Evolutionary conservation across 2,329 filamentous ascomycete genomes (phyloP).

Genomic region (Trichophyton simii): DNA sequence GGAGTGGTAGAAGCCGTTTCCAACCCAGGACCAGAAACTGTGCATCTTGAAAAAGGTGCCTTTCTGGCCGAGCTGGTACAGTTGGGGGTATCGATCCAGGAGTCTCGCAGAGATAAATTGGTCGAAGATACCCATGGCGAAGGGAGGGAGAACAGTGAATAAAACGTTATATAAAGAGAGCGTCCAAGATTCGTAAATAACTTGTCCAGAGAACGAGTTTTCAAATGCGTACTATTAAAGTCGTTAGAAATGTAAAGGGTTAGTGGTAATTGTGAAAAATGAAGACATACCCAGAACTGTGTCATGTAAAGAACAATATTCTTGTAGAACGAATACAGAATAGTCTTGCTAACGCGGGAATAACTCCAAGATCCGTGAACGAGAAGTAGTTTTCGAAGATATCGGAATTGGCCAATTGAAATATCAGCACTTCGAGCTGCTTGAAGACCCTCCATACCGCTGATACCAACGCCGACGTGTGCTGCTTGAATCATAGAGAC

Average conservation of each 20-base stretch:
- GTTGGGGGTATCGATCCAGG: constrained; percentile 87
- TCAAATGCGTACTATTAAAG: constrained; percentile 72
- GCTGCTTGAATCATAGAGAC: constrained; percentile 99
- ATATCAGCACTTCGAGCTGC: constrained; percentile 93
- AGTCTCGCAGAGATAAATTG: constrained; percentile 93
- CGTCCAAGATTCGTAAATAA: constrained; percentile 99
- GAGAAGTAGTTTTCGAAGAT: constrained; percentile 79
- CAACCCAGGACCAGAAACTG: constrained; percentile 85
- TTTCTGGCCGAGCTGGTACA: constrained; percentile 85
- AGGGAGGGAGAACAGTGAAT: constrained; percentile 85
- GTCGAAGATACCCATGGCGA: constrained; percentile 91
- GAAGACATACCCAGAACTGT: constrained; percentile 76
- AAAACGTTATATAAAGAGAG: constrained; percentile 99
- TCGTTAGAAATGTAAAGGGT: constrained; percentile 16
- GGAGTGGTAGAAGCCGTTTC: constrained; percentile 91
- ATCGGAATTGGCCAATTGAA: constrained; percentile 90
- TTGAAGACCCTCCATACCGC: constrained; percentile 90
- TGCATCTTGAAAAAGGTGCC: constrained; percentile 88
- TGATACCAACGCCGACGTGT: constrained; percentile 95
- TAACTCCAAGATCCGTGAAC: constrained; percentile 98
- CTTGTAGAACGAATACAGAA: constrained; percentile 98
- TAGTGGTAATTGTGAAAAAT: not conserved
- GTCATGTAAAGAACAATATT: constrained; percentile 98
- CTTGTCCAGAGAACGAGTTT: constrained; percentile 93
- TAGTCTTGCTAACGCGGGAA: constrained; percentile 90